Conservation (phyloP, 2,329 filamentous ascomycete genomes). For the Zymoseptoria crescenta region DNA sequence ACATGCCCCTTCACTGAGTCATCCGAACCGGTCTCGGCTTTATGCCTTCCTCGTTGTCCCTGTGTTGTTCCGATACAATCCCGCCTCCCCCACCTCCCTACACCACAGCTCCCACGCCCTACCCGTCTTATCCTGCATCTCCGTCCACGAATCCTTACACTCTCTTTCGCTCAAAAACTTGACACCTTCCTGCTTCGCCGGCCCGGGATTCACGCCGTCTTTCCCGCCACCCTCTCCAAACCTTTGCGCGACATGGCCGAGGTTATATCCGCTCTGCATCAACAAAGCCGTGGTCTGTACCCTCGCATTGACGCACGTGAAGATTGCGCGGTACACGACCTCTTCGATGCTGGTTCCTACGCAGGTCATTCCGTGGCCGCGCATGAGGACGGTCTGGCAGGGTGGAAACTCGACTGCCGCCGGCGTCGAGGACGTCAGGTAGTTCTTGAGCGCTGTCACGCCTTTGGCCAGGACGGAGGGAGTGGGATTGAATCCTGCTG, state of each 20-base stretch:
- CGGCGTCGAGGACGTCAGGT: conserved; percentile 20
- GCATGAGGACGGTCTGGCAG: conserved; percentile 30
- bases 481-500: conserved; percentile 24
- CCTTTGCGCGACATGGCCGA: conserved; percentile 33
- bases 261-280: conserved; percentile 31
- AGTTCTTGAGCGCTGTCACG: conserved; percentile 25
- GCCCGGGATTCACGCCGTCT: conserved; percentile 30
- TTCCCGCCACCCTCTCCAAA: conserved; percentile 33
- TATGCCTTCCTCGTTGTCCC: neutral
- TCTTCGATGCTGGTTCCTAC: conserved; percentile 37
- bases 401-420: conserved; percentile 17
- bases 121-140: conserved; percentile 25
- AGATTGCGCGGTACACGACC: conserved; percentile 40
- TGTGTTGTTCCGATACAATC: conserved; percentile 34
- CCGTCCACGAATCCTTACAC: conserved; percentile 34
- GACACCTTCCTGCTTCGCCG: conserved; percentile 35
- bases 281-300: conserved; percentile 34
- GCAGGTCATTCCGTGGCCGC: conserved; percentile 40
- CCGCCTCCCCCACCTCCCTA: conserved; percentile 33
- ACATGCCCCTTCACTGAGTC: neutral
- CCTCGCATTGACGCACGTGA: conserved; percentile 34
- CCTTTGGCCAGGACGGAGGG: conserved; percentile 20
- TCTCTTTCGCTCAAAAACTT: conserved; percentile 38
- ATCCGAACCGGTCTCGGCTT: neutral
- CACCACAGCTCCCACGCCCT: conserved; percentile 39